Evolutionary conservation across 1,284 basidiomycete species (phyloP), one percentile per base, ranked within the genome.

Genomic region (Cutaneotrichosporon mucoides): DNA sequence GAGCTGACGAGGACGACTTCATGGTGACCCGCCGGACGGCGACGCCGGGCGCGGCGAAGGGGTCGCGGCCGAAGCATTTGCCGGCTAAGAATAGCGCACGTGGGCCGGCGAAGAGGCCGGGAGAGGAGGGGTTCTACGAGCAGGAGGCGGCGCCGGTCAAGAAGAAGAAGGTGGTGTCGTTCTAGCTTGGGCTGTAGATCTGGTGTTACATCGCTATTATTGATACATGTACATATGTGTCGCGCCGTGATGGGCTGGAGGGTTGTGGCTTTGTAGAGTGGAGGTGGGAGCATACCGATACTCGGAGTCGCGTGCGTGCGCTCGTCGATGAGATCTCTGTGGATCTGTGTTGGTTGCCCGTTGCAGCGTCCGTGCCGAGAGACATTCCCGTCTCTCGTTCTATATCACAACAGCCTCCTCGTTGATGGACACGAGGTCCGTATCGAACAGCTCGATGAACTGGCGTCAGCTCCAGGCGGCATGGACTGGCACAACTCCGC

Each of bases 1-100:
- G 91, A 10, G 87, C 92, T 1, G 92, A 95, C 72, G 92, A 96
- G 77, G 92, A 95, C 71, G 92, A 95, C 72, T 95, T 94, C 78
- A 92, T 93, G 76, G 82, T 81, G 6, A 47, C 42, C 82, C 86
- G 57, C 42, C 62, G 56, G 24, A 50, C 51, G 15, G 57, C 41
- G 11, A 60, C 38, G 43, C 43, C 36, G 15, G 42, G 42, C 41
- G 49, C 55, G 42, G 50, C 53, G 37, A 43, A 50, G 38, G 56
- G 54, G 6, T 48, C 35, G 52, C 48, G 53, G 9, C 48, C 36
- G 6, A 53, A 42, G 59, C 70, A 74, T 57, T 59, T 63, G 45
- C 70, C 69, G 8, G 69, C 69, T 16, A 73, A 71, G 55, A 76
- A 76, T 58, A 66, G 70, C 10, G 59, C 66, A 53, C 68, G 73